Conservation (phyloP, 306 rosid species). For the Cucumis hystrix region DNA sequence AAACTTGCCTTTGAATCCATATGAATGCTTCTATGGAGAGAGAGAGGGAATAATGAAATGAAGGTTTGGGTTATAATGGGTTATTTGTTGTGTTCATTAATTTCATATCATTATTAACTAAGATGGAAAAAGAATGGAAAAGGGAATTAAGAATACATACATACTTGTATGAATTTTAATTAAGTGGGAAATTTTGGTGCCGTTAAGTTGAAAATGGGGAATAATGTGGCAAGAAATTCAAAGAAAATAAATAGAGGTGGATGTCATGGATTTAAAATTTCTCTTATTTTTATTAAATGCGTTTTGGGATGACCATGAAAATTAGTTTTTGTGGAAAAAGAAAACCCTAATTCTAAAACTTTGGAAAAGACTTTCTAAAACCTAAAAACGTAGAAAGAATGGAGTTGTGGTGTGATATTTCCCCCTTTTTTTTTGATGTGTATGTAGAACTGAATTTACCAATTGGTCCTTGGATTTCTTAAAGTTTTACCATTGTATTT, state of each 20-base stretch:
- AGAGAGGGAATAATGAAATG: background rate
- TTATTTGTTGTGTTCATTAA: background rate
- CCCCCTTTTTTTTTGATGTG: too few relatives aligned
- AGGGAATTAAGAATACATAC: too few relatives aligned
- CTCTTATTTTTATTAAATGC: too few relatives aligned
- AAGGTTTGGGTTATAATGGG: background rate
- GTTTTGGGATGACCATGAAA: too few relatives aligned
- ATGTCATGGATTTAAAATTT: too few relatives aligned
- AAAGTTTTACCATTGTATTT: too few relatives aligned
- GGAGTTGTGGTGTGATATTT: background rate
- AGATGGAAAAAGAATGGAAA: background rate
- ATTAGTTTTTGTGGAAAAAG: background rate
- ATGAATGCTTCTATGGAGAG: background rate
- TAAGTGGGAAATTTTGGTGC: background rate
- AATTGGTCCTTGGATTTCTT: background rate
- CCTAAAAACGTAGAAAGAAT: background rate
- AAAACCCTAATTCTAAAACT: background rate
- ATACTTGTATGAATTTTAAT: too few relatives aligned
- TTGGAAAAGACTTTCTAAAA: background rate
- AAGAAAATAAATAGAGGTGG: too few relatives aligned
- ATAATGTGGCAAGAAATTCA: too few relatives aligned
- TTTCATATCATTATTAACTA: background rate
- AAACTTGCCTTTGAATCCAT: background rate
- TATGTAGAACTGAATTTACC: background rate
- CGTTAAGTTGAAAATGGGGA: background rate